These are phyloP conservation scores for Boletales sp. DNA, from an alignment of 768 basidiomycete species.

Conservation along the genomic window DNA sequence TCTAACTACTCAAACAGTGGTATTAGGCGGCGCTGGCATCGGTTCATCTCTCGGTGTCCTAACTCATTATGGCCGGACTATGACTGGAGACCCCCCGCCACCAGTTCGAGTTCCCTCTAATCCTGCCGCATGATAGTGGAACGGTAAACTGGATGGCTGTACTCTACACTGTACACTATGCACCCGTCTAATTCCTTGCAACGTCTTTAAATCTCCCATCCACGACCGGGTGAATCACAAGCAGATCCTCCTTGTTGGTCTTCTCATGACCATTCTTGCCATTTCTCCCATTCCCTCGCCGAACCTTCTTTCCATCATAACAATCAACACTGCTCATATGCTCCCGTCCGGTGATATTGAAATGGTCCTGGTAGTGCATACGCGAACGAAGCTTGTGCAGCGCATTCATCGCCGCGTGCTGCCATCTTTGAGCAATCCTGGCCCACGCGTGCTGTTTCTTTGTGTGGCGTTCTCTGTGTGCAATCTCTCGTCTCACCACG, in stretches of 20 bases:
- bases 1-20: constrained; percentile 40
- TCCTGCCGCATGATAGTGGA: constrained; percentile 6
- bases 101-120: constrained; percentile 32
- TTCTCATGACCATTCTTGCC: constrained; percentile 8
- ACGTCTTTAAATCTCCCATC: constrained; percentile 66
- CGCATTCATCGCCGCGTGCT: constrained; percentile 39
- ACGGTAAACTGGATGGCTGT: too few relatives aligned
- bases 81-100: constrained; percentile 54
- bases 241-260: constrained; percentile 43
- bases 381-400: constrained; percentile 46
- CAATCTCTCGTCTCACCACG: constrained; percentile 47
- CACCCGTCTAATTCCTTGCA: constrained; percentile 28
- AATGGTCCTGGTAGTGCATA: constrained; percentile 53
- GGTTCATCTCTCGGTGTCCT: constrained; percentile 60
- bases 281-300: constrained; percentile 32
- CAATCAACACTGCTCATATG: constrained; percentile 79
- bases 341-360: constrained; percentile 60
- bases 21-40: constrained; percentile 68
- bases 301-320: constrained; percentile 55
- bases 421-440: constrained; percentile 43
- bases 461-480: constrained; percentile 32
- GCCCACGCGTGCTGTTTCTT: constrained; percentile 20
- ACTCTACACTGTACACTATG: constrained; percentile 6
- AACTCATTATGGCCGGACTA: constrained; percentile 49
- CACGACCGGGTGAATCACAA: constrained; percentile 57